Evolutionary conservation across 2,329 filamentous ascomycete species (phyloP), one percentile per base, ranked within the genome.

Genomic region (Acephala macrosclerotiorum): DNA sequence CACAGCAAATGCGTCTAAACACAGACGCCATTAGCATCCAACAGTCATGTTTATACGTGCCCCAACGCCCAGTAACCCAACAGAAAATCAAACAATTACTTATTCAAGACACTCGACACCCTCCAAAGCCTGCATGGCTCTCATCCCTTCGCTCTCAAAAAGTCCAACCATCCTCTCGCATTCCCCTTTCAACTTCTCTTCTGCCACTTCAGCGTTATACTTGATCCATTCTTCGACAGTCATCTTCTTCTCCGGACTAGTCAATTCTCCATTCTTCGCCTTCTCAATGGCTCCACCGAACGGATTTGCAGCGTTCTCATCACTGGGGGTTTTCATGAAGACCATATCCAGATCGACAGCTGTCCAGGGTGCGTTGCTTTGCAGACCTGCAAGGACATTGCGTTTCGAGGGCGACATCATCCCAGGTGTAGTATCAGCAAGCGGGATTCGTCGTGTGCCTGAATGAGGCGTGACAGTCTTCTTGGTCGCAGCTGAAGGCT

Each of bases 171-270:
- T 87, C 29, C 87, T 82, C 81, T 98, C 95, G 75, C 94, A 97
- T 76, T 96, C 91, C 40, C 84, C 81, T 75, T 90, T 90, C 63
- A 99, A 81, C 77, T 89, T 90, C 78, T 89, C 87, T 81, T 98
- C 94, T 0, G 92, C 93, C 75, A 90, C 84, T 67, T 86, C 85
- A 0, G 96, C 96, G 71, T 96, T 94, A 79, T 90, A 87, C 65
- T 89, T 83, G 45, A 99, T 91, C 93, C 95, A 99, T 78, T 97
- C 89, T 77, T 97, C 93, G 0, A 98, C 93, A 5, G 89, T 95
- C 94, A 99, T 97, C 42, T 85, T 83, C 81, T 91, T 94, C 81
- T 98, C 96, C 0, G 89, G 87, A 61, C 85, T 91, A 1, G 87
- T 90, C 61, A 99, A 79, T 16, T 86, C 86, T 0, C 83, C 83